Evolutionary conservation across 164 flowering plant species (phyloP), one percentile per base, ranked within the genome.

Genomic region (Umbilicus rupestris): DNA sequence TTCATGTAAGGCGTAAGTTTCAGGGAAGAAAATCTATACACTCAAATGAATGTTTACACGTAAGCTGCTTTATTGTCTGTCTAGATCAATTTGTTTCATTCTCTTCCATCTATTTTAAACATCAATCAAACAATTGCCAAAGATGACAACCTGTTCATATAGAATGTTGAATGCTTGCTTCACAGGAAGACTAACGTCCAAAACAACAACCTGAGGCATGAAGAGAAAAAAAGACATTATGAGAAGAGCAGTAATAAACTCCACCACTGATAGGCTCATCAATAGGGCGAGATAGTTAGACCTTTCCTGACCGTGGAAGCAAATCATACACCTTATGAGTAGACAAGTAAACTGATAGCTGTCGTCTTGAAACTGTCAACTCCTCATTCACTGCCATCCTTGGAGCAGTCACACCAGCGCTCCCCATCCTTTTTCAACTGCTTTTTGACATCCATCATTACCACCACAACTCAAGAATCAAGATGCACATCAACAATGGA

Each of bases 101-200:
- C 44, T 14, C 10, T 41, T 41, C 44, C 44, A 41, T 41, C 9
- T 3, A 41, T 41, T 9, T 41, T 49, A 7, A 22, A 45, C 26
- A 49, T 49, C 55, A 0, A 41, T 49, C 8, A 16, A 5, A 5
- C 50, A 46, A 59, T 69, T 29, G 55, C 1, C n/a, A 29, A 2
- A 59, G 63, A 29, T 16, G 20, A 3, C 5, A n/a, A 37, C 97
- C 97, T 90, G 97, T 73, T 88, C 97, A 65, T 84, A 78, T 30
- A 90, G 77, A 64, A 91, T 83, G 72, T 89, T 92, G 70, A 91
- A 91, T 68, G 97, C 97, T 80, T 88, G 97, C 69, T 90, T 88
- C 57, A 90, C 97, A 59, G 95, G 97, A 65, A 88, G 72, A 76
- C 81, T 76, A 44, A 85, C 81, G 70, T 88, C 97, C 76, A 88